These are phyloP conservation scores for Sporothrix brunneoviolacea DNA, from an alignment of 2,329 filamentous ascomycete species.

Conservation along the genomic window DNA sequence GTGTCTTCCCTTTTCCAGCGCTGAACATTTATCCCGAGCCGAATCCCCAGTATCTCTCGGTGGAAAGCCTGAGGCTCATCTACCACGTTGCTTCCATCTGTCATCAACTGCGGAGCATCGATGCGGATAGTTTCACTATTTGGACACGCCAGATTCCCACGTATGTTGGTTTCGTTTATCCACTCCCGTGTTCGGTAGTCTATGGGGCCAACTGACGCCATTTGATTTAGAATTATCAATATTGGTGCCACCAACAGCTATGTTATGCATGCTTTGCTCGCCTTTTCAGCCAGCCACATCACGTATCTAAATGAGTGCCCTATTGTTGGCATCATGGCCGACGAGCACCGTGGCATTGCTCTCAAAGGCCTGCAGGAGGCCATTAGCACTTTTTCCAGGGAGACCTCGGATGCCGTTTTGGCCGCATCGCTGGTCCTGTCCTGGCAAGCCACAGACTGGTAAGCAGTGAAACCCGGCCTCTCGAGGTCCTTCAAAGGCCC, in stretches of 20 bases:
- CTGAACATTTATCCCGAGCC: constrained; percentile 70
- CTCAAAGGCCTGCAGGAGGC: constrained; percentile 83
- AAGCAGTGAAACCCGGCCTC: constrained; percentile 24
- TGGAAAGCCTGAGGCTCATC: constrained; percentile 78
- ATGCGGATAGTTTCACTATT: constrained; percentile 77
- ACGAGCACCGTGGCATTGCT: constrained; percentile 79
- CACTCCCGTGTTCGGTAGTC: constrained; percentile 8
- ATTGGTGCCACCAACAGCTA: constrained; percentile 77
- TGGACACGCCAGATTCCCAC: constrained; percentile 92
- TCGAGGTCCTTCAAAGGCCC: no score
- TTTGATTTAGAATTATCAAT: constrained; percentile 59
- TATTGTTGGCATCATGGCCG: constrained; percentile 80
- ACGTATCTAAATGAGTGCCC: constrained; percentile 82
- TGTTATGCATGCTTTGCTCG: constrained; percentile 89
- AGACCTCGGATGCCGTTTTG: constrained; percentile 84
- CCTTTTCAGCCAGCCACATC: constrained; percentile 91
- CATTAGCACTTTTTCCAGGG: constrained; percentile 74
- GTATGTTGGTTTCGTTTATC: constrained; percentile 46
- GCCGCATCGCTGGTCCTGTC: constrained; percentile 87
- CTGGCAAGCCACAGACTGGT: constrained; percentile 97
- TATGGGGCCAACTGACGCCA: constrained; percentile 20
- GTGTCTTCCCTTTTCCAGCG: constrained; percentile 77
- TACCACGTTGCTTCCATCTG: constrained; percentile 85
- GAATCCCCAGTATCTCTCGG: constrained; percentile 63
- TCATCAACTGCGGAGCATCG: constrained; percentile 68